Evolutionary conservation across 805 yeast species (phyloP).

Genomic region (Yamadazyma nakazawae): DNA sequence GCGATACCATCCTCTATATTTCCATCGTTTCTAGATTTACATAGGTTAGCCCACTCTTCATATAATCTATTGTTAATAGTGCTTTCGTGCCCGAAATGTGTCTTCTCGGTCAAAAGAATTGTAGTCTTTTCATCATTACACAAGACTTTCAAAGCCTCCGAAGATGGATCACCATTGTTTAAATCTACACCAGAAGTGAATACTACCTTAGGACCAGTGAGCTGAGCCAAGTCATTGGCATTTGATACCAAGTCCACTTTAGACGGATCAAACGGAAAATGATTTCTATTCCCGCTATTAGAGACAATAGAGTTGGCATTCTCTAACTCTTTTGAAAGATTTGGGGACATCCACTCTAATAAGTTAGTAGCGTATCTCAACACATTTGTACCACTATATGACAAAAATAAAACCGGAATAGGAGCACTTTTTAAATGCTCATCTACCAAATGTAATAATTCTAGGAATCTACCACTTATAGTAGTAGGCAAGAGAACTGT

Average conservation of each 20-base stretch:
- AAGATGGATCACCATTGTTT: constrained; percentile 59
- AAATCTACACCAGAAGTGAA: constrained; percentile 70
- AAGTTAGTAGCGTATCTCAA: constrained; percentile 81
- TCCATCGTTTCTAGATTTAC: constrained; percentile 32
- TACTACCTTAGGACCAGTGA: constrained; percentile 73
- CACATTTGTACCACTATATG: constrained; percentile 75
- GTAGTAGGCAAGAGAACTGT: constrained; percentile 82
- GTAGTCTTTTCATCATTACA: constrained; percentile 67
- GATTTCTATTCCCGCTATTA: constrained; percentile 41
- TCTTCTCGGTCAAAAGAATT: constrained; percentile 69
- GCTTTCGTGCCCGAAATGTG: constrained; percentile 34
- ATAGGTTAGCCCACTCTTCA: constrained; percentile 49
- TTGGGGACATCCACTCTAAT: constrained; percentile 93
- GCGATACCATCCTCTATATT: constrained; percentile 58
- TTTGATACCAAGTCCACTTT: constrained; percentile 53
- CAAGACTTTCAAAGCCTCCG: constrained; percentile 49
- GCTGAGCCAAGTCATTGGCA: constrained; percentile 51
- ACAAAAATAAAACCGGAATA: constrained; percentile 71
- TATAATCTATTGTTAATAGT: constrained; percentile 52
- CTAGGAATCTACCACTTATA: constrained; percentile 76
- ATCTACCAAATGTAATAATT: constrained; percentile 71
- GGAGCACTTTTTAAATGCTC: constrained; percentile 55
- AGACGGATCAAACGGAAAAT: constrained; percentile 75
- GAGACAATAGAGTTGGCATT: constrained; percentile 21
- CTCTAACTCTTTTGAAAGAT: constrained; percentile 86